Base-by-base conservation (phyloP, 768 basidiomycete species). In the Mycena olivaceomarginata region DNA sequence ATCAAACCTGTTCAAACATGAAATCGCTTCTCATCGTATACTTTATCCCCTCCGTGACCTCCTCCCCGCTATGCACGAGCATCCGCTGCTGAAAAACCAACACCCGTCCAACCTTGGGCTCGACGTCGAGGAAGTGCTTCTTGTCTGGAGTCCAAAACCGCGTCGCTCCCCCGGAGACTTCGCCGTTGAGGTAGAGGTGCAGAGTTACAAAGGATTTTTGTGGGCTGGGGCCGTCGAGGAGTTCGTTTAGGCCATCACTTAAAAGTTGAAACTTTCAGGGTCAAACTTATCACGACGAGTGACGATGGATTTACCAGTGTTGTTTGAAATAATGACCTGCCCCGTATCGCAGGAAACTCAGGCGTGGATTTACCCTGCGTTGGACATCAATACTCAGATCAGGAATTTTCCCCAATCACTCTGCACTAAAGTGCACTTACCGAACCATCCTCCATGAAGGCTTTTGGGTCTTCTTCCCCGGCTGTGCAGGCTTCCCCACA, bases 311-410 rank as follows among this genome's bases (percentile, higher is more conserved):
- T 15, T n/a, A 48, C 65, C 87, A 77, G 39, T 79, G 78, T 25
- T 75, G 78, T 48, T 80, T 81, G 81, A 89, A 88, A 75, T 86
- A 88, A 71, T 89, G 85, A 1, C 88, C 87, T 1, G 87, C 85
- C 2, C 86, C 88, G 74, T 89, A 89, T 45, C 87, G 85, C 22
- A 89, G 79, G 76, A 89, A 89, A 57, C 87, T 88, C 15, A 90
- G 83, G 3, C 87, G 85, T 13, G 88, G 80, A 74, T 90, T 89
- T 12, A 90, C 63, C 4, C 89, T 90, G 66, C 31, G 20, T 40
- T 12, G 37, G 22, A 11, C 31, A n/a, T 56, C 56, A 22, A 37
- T 31, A 10, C 40, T 48, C 57, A 12, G 39, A 40, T 16, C 39
- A 45, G 31, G 31, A 31, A 31, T 31, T 31, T 31, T 31, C 31